phyloP scores from a whole-genome alignment of 495 filamentous ascomycete species.

The Podospora sp. region DNA sequence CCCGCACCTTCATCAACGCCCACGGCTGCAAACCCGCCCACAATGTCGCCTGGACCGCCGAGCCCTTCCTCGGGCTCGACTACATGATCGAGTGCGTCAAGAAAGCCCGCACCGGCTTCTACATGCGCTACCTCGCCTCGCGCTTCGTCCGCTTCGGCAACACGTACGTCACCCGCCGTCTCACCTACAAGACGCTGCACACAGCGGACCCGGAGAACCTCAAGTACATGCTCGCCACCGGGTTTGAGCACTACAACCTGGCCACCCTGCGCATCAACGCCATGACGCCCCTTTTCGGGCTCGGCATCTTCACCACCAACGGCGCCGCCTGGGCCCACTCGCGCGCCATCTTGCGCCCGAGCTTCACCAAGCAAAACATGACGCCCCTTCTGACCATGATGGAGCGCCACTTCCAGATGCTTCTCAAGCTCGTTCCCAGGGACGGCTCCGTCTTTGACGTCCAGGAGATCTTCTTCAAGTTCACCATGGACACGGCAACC shows the following conservation, averaged over 20 bases:
- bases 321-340: constrained; percentile 45
- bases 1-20: constrained; percentile 6
- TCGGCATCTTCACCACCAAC: constrained; percentile 53
- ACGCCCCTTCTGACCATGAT: constrained; percentile 55
- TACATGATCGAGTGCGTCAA: constrained; percentile 31
- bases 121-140: constrained; percentile 30
- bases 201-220: constrained; percentile 73
- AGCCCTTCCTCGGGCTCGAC: constrained; percentile 38
- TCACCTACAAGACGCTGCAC: constrained; percentile 41
- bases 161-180: constrained; percentile 36
- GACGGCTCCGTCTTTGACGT: constrained; percentile 52
- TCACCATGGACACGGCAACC: constrained; percentile 68
- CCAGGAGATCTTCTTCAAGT: constrained; percentile 62
- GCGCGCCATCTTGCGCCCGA: constrained; percentile 45
- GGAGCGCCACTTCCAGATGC: constrained; percentile 50
- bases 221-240: constrained; percentile 66
- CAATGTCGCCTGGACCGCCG: constrained; percentile 26
- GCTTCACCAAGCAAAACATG: constrained; percentile 41
- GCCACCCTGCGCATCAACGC: constrained; percentile 31
- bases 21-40: constrained; percentile 13
- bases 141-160: constrained; percentile 31
- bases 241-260: constrained; percentile 66
- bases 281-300: constrained; percentile 44
- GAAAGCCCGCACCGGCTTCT: constrained; percentile 29
- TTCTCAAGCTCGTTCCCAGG: constrained; percentile 44